These are phyloP conservation scores for Melaleuca quinquenervia DNA, from an alignment of 345 rosid species.

Conservation along the genomic window DNA sequence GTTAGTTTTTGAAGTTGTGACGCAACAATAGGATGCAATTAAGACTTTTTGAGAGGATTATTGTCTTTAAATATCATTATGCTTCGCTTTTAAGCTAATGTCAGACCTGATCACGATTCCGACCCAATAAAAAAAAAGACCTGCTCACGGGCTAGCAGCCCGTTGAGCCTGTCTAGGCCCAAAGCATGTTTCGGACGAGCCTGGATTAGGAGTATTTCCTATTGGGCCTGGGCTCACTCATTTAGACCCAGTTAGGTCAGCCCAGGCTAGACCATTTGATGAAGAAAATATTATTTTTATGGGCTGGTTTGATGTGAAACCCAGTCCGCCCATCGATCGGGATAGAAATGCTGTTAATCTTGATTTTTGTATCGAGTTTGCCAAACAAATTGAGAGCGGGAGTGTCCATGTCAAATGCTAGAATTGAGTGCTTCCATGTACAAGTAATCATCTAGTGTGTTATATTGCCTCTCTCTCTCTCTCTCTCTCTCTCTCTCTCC, in stretches of 20 bases:
- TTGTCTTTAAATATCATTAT: neutral
- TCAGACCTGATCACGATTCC: neutral
- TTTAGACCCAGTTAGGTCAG: neutral
- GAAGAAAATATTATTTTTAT: neutral
- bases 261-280: neutral
- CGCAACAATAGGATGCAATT: neutral
- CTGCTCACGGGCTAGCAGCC: neutral
- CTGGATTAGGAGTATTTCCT: neutral
- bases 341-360: neutral
- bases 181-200: neutral
- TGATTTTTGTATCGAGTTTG: neutral
- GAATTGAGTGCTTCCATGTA: neutral
- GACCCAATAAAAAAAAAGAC: no score
- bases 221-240: neutral
- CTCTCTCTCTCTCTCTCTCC: neutral
- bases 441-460: neutral
- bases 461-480: no score
- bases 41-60: neutral
- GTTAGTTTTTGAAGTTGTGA: neutral
- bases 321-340: neutral
- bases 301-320: neutral
- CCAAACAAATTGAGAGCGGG: neutral
- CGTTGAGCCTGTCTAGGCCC: neutral
- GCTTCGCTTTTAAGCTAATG: neutral
- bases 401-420: neutral